Evolutionary conservation across 345 rosid species (phyloP), one percentile per base, ranked within the genome.

Genomic region (Rhodamnia rubescens): DNA sequence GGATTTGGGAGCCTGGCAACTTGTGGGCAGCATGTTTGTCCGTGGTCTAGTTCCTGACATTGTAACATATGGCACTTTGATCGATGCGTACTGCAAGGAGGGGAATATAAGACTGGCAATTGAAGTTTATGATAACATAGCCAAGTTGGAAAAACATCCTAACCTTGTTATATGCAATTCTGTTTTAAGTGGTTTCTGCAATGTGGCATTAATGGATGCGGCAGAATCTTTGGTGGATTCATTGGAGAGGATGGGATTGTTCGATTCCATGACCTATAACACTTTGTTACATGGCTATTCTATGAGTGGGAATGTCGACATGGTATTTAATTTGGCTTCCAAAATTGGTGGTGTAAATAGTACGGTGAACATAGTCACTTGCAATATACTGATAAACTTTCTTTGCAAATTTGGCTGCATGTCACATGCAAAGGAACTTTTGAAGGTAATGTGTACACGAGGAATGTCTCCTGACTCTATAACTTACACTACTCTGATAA

Each of bases 1-100:
- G 89, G 29, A 90, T 57, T 86, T 84, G 9, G 92, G 91, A 84
- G 90, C 89, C 81, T 92, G 90, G 84, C 91, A 90, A 88, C 87
- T 92, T 49, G 56, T 94, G 6, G 89, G 91, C 87, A 88, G 89
- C 83, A 93, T 95, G 93, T n/a, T 91, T 80, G 91, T 91, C 87
- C 90, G 36, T 26, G 95, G 96, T 74, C 85, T 93, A 85, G 85
- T 74, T 87, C 95, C 95, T 32, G 92, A 87, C 64, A 83, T 84
- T 26, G 82, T 92, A 84, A 92, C 96, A 7, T 95, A 93, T 56
- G 94, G 93, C 85, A 90, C 92, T 74, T 87, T 95, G 89, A 93
- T 95, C 15, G 90, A 94, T 54, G 93, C 94, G 42, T 89, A 93
- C 85, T 86, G 92, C 87, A 93, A 93, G 83, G 91, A 90, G 89